These are phyloP conservation scores for Nakazawaea ernobii DNA, from an alignment of 805 yeast species.

Conservation along the genomic window DNA sequence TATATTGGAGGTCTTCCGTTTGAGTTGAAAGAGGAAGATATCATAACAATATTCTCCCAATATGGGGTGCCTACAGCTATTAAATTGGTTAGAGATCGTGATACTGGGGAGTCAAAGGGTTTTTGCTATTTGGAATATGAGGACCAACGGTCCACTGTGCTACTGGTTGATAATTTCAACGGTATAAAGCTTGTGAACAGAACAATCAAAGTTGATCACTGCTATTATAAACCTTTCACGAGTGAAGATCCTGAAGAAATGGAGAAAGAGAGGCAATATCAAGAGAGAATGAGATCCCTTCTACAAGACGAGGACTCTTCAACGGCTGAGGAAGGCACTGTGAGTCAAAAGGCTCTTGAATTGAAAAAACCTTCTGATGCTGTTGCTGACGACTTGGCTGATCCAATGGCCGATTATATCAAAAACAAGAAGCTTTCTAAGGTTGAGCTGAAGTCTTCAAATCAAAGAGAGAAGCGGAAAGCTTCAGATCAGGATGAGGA, in stretches of 20 bases:
- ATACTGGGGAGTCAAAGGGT: constrained; percentile 62
- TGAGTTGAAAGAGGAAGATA: constrained; percentile 67
- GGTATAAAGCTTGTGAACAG: constrained; percentile 48
- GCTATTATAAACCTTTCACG: constrained; percentile 42
- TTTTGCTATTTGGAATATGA: constrained; percentile 82
- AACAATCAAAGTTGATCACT: constrained; percentile 63
- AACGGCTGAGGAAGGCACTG: not conserved
- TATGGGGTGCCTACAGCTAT: constrained; percentile 82
- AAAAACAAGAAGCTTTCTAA: not conserved
- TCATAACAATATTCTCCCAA: constrained; percentile 77
- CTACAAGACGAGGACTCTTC: constrained; percentile 14
- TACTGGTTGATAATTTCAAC: constrained; percentile 87
- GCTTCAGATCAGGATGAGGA: not conserved
- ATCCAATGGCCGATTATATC: constrained; percentile 28
- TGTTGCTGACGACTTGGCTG: constrained; percentile 27
- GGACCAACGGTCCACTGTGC: constrained; percentile 69
- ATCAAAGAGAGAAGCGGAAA: not conserved
- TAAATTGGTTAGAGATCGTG: constrained; percentile 59
- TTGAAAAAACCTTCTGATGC: constrained; percentile 22
- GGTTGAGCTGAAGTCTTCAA: not conserved
- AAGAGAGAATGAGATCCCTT: constrained; percentile 28
- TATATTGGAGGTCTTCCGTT: constrained; percentile 69
- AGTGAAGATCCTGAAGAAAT: constrained; percentile 26
- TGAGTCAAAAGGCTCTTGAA: not conserved
- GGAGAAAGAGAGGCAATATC: constrained; percentile 44